Evolutionary conservation across 306 rosid species (phyloP).

Genomic region (Coriaria nepalensis): DNA sequence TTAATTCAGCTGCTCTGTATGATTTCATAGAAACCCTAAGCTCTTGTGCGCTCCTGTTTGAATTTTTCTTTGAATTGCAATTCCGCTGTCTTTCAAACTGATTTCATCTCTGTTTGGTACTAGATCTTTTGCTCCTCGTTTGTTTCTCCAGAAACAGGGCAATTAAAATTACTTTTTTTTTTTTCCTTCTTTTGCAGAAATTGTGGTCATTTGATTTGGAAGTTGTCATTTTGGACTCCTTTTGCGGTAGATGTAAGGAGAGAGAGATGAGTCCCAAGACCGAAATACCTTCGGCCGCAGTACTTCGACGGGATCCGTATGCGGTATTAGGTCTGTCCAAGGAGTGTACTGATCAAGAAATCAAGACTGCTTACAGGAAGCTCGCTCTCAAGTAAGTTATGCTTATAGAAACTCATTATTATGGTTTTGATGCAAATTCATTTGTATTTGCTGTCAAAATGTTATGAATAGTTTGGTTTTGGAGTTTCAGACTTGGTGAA

Average conservation of each 20-base stretch:
- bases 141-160: no score
- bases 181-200: not conserved
- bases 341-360: conserved; percentile 80
- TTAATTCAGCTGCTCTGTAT: conserved; percentile 1
- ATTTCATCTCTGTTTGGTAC: no score
- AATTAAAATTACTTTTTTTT: not conserved
- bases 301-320: conserved; percentile 83
- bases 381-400: conserved; percentile 87
- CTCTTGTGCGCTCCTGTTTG: conserved; percentile 3
- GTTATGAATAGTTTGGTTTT: no score
- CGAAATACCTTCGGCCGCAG: conserved; percentile 80
- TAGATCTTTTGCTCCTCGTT: no score
- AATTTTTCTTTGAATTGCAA: not conserved
- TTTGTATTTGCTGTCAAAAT: no score
- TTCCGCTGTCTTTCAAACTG: no score
- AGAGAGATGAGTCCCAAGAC: conserved; percentile 55
- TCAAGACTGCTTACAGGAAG: conserved; percentile 82
- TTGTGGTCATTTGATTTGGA: no score
- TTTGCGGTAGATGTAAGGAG: not conserved
- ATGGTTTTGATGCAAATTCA: no score
- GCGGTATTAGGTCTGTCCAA: conserved; percentile 63
- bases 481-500: no score
- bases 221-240: not conserved
- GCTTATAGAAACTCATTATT: not conserved
- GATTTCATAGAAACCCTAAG: conserved; percentile 9